Percentiles rank a stretch among this genome's conserved stretches.
phyloP scores from a whole-genome alignment of 306 rosid genomes.

The Hippophae tibetana region DNA sequence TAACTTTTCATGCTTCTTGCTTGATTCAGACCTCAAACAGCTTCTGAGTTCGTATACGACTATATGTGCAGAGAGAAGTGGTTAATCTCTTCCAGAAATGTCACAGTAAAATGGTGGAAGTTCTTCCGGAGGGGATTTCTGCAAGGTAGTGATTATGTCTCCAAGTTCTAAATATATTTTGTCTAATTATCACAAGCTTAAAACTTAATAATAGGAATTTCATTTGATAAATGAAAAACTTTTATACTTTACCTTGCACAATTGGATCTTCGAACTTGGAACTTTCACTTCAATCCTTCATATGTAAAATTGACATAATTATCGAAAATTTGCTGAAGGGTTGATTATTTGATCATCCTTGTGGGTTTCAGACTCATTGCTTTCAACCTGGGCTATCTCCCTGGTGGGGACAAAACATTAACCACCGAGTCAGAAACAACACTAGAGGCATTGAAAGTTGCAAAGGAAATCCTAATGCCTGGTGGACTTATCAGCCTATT shows the following conservation, averaged over 20 bases:
- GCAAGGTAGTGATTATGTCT: constrained; percentile 44
- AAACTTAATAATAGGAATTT: no score
- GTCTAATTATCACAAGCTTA: neutral
- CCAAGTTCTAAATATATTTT: constrained; percentile 8
- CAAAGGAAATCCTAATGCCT: constrained; percentile 39
- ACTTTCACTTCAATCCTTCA: neutral
- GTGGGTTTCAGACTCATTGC: constrained; percentile 66
- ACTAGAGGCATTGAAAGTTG: constrained; percentile 61
- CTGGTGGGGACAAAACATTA: constrained; percentile 76
- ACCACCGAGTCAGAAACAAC: constrained; percentile 68
- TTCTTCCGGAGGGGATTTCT: constrained; percentile 39
- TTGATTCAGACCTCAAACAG: neutral
- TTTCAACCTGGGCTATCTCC: constrained; percentile 90
- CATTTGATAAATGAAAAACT: no score
- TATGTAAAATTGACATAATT: neutral
- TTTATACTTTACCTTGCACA: neutral
- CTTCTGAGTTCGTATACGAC: neutral
- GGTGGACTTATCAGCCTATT: constrained; percentile 84
- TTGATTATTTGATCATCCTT: constrained; percentile 16
- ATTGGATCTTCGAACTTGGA: no score
- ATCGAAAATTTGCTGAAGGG: neutral
- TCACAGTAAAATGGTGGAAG: constrained; percentile 77
- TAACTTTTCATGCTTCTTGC: no score
- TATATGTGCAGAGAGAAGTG: constrained; percentile 48
- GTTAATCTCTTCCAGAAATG: constrained; percentile 59